A percentile compares a stretch with the other conserved stretches of the same genome.
phyloP scores from a whole-genome alignment of 192 early-diverging fungal genomes.

The Coemansia umbellata region DNA sequence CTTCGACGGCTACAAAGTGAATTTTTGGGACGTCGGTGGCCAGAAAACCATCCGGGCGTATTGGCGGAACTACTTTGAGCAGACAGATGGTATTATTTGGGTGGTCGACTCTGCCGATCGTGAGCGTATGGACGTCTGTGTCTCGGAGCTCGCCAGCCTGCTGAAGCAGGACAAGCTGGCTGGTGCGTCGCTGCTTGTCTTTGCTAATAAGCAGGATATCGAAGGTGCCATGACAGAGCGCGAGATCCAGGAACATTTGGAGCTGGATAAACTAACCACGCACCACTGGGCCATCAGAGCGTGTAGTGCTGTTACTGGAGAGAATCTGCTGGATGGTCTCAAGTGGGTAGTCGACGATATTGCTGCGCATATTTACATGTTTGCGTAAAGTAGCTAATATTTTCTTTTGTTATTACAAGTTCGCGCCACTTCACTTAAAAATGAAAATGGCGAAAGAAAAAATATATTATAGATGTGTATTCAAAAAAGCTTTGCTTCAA shows the following conservation, averaged over 20 bases:
- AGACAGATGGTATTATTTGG: conserved; percentile 97
- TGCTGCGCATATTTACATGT: conserved; percentile 78
- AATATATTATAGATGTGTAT: background rate
- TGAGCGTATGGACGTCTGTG: conserved; percentile 75
- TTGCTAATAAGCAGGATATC: conserved; percentile 98
- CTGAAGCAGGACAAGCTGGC: conserved; percentile 91
- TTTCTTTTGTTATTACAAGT: background rate
- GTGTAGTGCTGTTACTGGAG: conserved; percentile 77
- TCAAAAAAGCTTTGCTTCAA: conserved; percentile 30
- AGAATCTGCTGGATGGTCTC: conserved; percentile 81
- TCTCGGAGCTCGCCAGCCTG: conserved; percentile 67
- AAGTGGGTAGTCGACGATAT: conserved; percentile 95
- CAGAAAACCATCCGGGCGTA: conserved; percentile 95
- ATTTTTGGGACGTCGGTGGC: conserved; percentile 97
- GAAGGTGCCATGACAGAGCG: conserved; percentile 67
- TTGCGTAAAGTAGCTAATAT: no score
- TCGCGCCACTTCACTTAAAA: background rate
- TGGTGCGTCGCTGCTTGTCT: conserved; percentile 88
- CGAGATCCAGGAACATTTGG: conserved; percentile 69
- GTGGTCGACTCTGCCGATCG: conserved; percentile 95
- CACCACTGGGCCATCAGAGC: conserved; percentile 93
- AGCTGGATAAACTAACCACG: conserved; percentile 65
- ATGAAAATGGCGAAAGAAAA: background rate
- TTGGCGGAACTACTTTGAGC: conserved; percentile 99
- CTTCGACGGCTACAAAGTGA: conserved; percentile 64